Percentiles rank a stretch among this genome's conserved stretches.
phyloP scores from a whole-genome alignment of 495 filamentous ascomycete genomes.

The Aspergillus cristatus region DNA sequence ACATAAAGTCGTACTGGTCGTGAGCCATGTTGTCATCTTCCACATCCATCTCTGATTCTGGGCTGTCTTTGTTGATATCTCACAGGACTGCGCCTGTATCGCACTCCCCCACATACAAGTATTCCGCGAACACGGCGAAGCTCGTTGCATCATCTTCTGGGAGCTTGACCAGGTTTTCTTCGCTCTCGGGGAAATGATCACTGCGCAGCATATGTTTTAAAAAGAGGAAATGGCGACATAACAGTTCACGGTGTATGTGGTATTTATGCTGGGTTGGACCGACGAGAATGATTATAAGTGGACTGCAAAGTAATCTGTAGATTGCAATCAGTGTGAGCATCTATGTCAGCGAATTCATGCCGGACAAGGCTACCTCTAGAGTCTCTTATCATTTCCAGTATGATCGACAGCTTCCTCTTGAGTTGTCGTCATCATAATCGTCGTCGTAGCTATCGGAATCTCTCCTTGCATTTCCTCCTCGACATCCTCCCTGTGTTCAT shows the following conservation, averaged over 20 bases:
- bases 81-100: neutral
- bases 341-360: too few relatives aligned
- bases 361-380: neutral
- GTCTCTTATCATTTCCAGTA: neutral
- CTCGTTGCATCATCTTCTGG: constrained; percentile 5
- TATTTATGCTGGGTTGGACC: constrained; percentile 2
- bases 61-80: neutral
- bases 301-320: neutral
- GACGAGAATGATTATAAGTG: constrained; percentile 2
- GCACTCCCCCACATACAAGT: constrained; percentile 6
- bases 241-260: constrained; percentile 3
- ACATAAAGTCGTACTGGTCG: constrained; percentile 1
- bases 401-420: neutral
- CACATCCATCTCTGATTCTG: neutral
- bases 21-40: neutral
- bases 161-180: constrained; percentile 3
- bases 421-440: too few relatives aligned
- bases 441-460: too few relatives aligned
- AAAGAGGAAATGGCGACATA: constrained; percentile 2
- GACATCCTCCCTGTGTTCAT: too few relatives aligned
- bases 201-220: constrained; percentile 2
- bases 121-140: constrained; percentile 10
- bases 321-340: too few relatives aligned
- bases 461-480: too few relatives aligned
- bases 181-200: constrained; percentile 2